Conservation (phyloP, 2,329 filamentous ascomycete genomes). For the Cladosporium sp. region DNA sequence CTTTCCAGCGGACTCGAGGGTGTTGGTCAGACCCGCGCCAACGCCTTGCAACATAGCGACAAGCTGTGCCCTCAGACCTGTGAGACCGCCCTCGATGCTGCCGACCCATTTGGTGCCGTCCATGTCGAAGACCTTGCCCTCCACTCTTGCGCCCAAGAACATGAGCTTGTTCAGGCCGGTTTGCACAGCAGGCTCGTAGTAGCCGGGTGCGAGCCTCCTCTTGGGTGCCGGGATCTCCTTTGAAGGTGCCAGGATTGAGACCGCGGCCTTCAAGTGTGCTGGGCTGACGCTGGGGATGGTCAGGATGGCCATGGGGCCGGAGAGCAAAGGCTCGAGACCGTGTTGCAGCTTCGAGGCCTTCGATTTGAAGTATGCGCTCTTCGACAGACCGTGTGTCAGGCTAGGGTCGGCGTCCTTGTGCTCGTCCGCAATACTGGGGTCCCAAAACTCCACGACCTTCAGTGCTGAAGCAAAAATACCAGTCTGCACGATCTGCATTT, state of each 20-base stretch:
- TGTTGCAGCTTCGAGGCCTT: conserved; percentile 55
- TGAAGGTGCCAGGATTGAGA: conserved; percentile 75
- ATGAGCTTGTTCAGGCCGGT: conserved; percentile 82
- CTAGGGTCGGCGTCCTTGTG: conserved; percentile 44
- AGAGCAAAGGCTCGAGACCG: conserved; percentile 72
- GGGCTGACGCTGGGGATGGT: conserved; percentile 83
- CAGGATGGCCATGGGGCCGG: conserved; percentile 78
- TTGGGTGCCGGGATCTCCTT: conserved; percentile 76
- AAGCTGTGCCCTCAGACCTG: conserved; percentile 78
- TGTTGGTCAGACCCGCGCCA: conserved; percentile 73
- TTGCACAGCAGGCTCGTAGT: conserved; percentile 78
- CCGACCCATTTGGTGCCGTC: conserved; percentile 71
- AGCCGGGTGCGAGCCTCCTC: conserved; percentile 74
- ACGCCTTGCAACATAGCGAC: conserved; percentile 78
- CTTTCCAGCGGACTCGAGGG: conserved; percentile 78
- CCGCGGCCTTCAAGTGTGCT: conserved; percentile 76
- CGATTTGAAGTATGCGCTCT: conserved; percentile 54
- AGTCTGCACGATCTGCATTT: conserved; percentile 82
- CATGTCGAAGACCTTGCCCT: conserved; percentile 79
- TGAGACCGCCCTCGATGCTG: conserved; percentile 77
- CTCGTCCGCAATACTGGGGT: conserved; percentile 38
- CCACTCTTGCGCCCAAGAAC: conserved; percentile 81
- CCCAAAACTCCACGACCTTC: conserved; percentile 80
- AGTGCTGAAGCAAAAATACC: conserved; percentile 86
- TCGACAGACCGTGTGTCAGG: conserved; percentile 62